Evolutionary conservation across 2,329 filamentous ascomycete species (phyloP).

Genomic region (Rhexocercosporidium sp.): DNA sequence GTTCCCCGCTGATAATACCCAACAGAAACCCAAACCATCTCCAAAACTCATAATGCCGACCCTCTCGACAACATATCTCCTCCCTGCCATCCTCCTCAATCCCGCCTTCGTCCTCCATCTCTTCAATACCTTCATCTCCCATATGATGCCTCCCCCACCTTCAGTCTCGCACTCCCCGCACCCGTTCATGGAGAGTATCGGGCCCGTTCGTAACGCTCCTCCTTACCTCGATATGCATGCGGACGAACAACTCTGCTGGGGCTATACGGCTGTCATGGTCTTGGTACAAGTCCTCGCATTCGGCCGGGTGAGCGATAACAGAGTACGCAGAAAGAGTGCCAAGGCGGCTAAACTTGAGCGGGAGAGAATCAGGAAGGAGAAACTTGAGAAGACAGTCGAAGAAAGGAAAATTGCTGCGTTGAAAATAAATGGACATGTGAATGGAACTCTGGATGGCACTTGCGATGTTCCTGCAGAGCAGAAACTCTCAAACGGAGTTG

Average conservation of each 20-base stretch:
- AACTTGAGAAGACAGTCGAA: conserved; percentile 15
- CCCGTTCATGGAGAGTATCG: conserved; percentile 38
- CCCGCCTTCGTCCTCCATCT: conserved; percentile 47
- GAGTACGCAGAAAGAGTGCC: conserved; percentile 31
- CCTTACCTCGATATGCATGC: conserved; percentile 46
- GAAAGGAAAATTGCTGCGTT: conserved; percentile 3
- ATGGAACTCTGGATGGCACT: conserved; percentile 12
- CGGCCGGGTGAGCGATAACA: conserved; percentile 39
- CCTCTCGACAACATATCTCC: conserved; percentile 39
- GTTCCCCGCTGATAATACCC: conserved; percentile 13
- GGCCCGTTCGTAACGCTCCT: conserved; percentile 39
- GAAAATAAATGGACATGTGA: conserved; percentile 13
- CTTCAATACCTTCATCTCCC: conserved; percentile 46
- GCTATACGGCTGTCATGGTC: conserved; percentile 47
- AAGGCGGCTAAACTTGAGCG: conserved; percentile 32
- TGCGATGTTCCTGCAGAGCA: conserved; percentile 7
- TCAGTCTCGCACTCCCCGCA: conserved; percentile 38
- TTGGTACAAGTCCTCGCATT: conserved; percentile 44
- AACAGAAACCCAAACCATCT: conserved; percentile 18
- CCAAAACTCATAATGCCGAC: conserved; percentile 34
- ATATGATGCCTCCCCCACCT: conserved; percentile 40
- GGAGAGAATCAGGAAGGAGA: conserved; percentile 26
- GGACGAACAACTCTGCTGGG: conserved; percentile 46
- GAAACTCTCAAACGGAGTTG: conserved; percentile 11
- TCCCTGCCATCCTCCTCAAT: conserved; percentile 47